Percentiles rank a stretch among this genome's conserved stretches.
Conservation (phyloP, 1,284 basidiomycete genomes). For the Malassezia caprae region DNA sequence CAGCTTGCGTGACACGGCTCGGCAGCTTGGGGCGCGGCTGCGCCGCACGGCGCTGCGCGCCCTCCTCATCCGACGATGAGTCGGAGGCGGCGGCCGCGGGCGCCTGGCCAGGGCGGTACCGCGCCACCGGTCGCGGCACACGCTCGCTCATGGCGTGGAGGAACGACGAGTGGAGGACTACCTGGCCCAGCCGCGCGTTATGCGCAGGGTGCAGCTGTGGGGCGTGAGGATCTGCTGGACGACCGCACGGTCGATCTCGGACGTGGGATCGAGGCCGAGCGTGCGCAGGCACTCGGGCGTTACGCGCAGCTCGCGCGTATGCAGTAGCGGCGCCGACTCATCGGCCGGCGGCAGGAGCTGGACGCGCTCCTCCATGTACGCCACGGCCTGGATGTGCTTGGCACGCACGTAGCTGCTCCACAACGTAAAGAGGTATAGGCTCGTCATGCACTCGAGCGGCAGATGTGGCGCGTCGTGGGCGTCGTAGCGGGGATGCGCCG, state of each 20-base stretch:
- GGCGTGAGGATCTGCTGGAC: not conserved
- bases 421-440: constrained; percentile 17
- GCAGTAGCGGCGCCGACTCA: constrained; percentile 1
- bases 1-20: constrained; percentile 10
- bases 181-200: not conserved
- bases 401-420: constrained; percentile 19
- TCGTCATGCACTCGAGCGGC: constrained; percentile 12
- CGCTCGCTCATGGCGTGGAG: constrained; percentile 2
- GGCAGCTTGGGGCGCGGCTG: constrained; percentile 7
- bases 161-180: not conserved
- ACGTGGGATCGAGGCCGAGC: not conserved
- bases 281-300: not conserved
- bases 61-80: constrained; percentile 15
- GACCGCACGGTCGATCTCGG: not conserved
- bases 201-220: not conserved
- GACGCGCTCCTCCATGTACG: constrained; percentile 9
- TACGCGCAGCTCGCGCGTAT: not conserved
- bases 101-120: constrained; percentile 45
- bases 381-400: constrained; percentile 9
- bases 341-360: not conserved
- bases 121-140: constrained; percentile 31
- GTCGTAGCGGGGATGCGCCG: constrained; percentile 18
- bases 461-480: not conserved
- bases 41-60: not conserved
- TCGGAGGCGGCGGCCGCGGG: constrained; percentile 15